Evolutionary conservation across 1,139 yeast species (phyloP).

Genomic region (Saccharomyces uvarum): DNA sequence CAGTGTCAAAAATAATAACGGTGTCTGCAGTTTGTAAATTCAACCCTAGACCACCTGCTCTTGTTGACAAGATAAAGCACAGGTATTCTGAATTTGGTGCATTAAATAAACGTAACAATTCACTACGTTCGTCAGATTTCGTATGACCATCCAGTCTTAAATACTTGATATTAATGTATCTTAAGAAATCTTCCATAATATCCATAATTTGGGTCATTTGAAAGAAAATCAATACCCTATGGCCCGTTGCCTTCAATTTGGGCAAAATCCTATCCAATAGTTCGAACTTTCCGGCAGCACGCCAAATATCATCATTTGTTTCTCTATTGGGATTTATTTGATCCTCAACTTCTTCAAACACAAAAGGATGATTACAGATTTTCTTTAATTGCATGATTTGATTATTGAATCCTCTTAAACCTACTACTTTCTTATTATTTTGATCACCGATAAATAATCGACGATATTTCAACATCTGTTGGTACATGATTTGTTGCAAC

Average conservation of each 20-base stretch:
- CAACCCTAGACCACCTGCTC: slow-evolving; percentile 87
- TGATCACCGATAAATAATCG: slow-evolving; percentile 55
- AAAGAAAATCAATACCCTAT: slow-evolving; percentile 70
- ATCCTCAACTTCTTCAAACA: slow-evolving; percentile 88
- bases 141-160: slow-evolving; percentile 78
- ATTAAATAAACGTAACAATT: slow-evolving; percentile 60
- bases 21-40: slow-evolving; percentile 85
- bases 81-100: slow-evolving; percentile 67
- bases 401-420: slow-evolving; percentile 79
- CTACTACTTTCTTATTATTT: slow-evolving; percentile 39
- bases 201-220: slow-evolving; percentile 90
- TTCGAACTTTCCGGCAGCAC: slow-evolving; percentile 68
- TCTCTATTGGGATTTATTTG: slow-evolving; percentile 68
- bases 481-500: slow-evolving; percentile 69
- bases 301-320: slow-evolving; percentile 67
- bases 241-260: slow-evolving; percentile 67
- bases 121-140: slow-evolving; percentile 74
- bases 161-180: slow-evolving; percentile 57
- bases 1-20: slow-evolving; percentile 79
- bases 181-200: slow-evolving; percentile 76
- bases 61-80: slow-evolving; percentile 70
- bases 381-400: slow-evolving; percentile 93
- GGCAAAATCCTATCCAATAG: slow-evolving; percentile 67
- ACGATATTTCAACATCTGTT: slow-evolving; percentile 68
- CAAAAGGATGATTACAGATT: slow-evolving; percentile 96